Evolutionary conservation across 768 basidiomycete genomes (phyloP), one percentile per base, ranked within the genome.

Genomic region (Neoboletus brunneissimus): DNA sequence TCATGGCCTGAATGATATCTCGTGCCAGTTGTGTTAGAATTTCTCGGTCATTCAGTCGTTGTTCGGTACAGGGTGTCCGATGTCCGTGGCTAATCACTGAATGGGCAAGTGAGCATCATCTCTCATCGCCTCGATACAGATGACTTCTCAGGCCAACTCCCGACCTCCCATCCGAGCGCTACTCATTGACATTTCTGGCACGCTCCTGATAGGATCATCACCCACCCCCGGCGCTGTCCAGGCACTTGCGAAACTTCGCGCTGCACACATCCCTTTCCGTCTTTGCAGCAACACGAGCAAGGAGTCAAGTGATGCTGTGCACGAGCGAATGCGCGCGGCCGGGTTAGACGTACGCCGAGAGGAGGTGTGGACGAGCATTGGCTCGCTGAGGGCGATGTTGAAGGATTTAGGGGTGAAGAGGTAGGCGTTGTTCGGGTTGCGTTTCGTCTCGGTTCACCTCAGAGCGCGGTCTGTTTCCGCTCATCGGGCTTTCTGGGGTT

Each of bases 251-350:
- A 49, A 68, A 16, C 67, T 81, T 18, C 67, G 72, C 3, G 56
- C 55, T 2, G 66, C 73, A 18, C 54, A 57, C 3, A 60, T 80
- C 9, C 77, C 80, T 9, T 76, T 85, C 69, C 74, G 81, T 27
- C 73, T 81, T 55, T 88, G 88, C 66, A 87, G 84, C 48, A 89
- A 89, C 65, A 83, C 84, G 0, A 86, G 84, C 66, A 85, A 87
- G 57, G 86, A 88, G 59, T 82, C 84, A 0, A 81, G 76, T 0
- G 42, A 51, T 4, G 73, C 71, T 5, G 67, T 88, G 7, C 59
- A 80, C n/a, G 52, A 53, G 2, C 73, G 76, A 22, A 72, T 89
- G 60, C 51, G 60, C 0, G 60, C 64, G 0, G 79, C 85, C 58
- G 84, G 85, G 0, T 79, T 89, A 57, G 74, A 77, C 13, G 66